A percentile compares a stretch with the other conserved stretches of the same genome.
These are phyloP conservation scores for Phaffia australis DNA, from an alignment of 768 basidiomycete genomes.

Conservation along the genomic window DNA sequence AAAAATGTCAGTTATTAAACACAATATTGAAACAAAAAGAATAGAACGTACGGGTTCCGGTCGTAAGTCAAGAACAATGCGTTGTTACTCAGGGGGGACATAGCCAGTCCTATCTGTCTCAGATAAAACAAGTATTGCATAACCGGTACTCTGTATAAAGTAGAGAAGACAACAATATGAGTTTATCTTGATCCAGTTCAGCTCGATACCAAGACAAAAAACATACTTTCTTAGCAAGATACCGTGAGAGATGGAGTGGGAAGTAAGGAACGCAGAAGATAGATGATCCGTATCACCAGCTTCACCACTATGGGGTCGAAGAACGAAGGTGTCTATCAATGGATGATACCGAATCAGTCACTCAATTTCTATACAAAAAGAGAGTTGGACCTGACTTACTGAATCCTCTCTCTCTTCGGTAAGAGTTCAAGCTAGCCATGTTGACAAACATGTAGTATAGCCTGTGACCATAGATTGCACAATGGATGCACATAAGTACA, in stretches of 20 bases:
- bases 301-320: conserved; percentile 93
- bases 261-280: conserved; percentile 86
- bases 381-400: conserved; percentile 1
- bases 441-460: conserved; percentile 97
- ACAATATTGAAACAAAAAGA: neutral
- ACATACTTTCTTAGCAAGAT: conserved; percentile 74
- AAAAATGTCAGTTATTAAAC: neutral
- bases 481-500: neutral
- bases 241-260: conserved; percentile 98
- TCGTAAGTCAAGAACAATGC: conserved; percentile 94
- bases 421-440: conserved; percentile 86
- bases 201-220: no score
- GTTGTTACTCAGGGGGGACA: conserved; percentile 97
- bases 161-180: no score
- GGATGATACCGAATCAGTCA: neutral
- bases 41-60: conserved; percentile 57
- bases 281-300: conserved; percentile 97
- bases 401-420: conserved; percentile 49
- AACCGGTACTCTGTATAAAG: conserved; percentile 56
- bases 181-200: no score
- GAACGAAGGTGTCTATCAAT: conserved; percentile 65
- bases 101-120: conserved; percentile 95
- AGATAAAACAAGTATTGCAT: conserved; percentile 95
- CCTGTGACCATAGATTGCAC: conserved; percentile 43
- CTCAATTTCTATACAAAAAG: neutral